Conservation (phyloP, 768 basidiomycete species). For the Suillus fuscotomentosus region DNA sequence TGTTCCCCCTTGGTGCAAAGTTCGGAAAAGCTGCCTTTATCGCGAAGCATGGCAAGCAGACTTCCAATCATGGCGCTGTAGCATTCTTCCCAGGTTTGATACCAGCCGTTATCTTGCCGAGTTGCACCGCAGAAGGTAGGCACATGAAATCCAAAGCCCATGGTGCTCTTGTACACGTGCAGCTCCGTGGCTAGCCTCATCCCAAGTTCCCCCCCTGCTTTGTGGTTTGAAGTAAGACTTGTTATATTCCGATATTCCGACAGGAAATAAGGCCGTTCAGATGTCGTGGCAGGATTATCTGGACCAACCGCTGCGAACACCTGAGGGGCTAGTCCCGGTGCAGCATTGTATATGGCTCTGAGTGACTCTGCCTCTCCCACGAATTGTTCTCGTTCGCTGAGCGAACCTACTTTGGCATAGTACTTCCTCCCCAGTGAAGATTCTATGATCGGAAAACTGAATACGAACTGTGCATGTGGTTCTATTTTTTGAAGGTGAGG, state of each 20-base stretch:
- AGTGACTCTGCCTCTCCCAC: constrained; percentile 69
- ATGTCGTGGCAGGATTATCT: constrained; percentile 23
- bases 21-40: constrained; percentile 39
- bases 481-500: constrained; percentile 49
- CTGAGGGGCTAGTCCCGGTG: constrained; percentile 63
- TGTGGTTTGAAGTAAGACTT: constrained; percentile 36
- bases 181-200: constrained; percentile 65
- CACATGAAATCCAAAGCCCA: constrained; percentile 67
- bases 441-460: constrained; percentile 42
- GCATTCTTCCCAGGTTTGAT: constrained; percentile 67
- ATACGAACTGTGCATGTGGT: constrained; percentile 46
- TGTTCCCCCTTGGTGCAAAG: constrained; percentile 52
- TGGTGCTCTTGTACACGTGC: constrained; percentile 51
- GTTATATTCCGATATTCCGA: constrained; percentile 70
- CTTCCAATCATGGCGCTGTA: constrained; percentile 61
- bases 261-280: constrained; percentile 61
- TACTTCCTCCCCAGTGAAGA: constrained; percentile 61
- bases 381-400: constrained; percentile 61
- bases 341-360: constrained; percentile 58
- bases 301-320: constrained; percentile 49
- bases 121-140: constrained; percentile 81
- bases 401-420: constrained; percentile 59
- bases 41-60: constrained; percentile 46
- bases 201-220: constrained; percentile 51
- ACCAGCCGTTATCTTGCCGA: constrained; percentile 71